A percentile compares a stretch with the other conserved stretches of the same genome.
Evolutionary conservation across 2,329 filamentous ascomycete species (phyloP).

Genomic region (Mariannaea elegans): DNA sequence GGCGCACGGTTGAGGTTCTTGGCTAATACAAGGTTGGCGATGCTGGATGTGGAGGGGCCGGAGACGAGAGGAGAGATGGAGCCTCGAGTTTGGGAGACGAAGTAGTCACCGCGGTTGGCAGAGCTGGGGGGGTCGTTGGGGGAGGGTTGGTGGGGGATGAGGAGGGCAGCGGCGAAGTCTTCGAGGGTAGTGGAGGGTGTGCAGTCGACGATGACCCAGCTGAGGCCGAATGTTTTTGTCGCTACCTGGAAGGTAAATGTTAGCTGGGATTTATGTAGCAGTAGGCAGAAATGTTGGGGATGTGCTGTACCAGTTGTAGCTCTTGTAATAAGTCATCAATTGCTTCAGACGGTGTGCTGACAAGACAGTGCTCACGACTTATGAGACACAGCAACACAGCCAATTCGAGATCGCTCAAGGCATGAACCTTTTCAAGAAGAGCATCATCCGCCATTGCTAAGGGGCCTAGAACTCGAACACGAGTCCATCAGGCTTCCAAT

Average conservation of each 20-base stretch:
- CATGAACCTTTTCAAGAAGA: conserved; percentile 75
- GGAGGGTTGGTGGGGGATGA: conserved; percentile 50
- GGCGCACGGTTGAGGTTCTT: conserved; percentile 79
- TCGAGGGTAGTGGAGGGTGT: conserved; percentile 78
- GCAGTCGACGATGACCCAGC: conserved; percentile 76
- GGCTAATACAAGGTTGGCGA: conserved; percentile 85
- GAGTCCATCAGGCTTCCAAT: conserved; percentile 40
- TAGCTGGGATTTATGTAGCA: neutral
- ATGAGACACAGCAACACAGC: conserved; percentile 84
- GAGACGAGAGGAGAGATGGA: conserved; percentile 43
- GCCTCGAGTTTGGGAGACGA: conserved; percentile 36
- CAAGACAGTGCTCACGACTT: conserved; percentile 85
- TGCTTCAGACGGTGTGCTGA: conserved; percentile 72
- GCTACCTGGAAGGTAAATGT: conserved; percentile 61
- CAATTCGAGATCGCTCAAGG: conserved; percentile 87
- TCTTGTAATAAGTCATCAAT: conserved; percentile 78
- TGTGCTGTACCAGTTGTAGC: conserved; percentile 67
- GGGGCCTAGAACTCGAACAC: conserved; percentile 28
- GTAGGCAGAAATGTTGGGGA: neutral
- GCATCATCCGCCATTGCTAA: conserved; percentile 67
- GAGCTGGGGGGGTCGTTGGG: conserved; percentile 39
- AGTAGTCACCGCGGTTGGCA: conserved; percentile 42
- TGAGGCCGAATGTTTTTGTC: conserved; percentile 75
- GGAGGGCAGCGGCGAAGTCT: conserved; percentile 78
- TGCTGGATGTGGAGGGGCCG: conserved; percentile 49